Evolutionary conservation across 1,284 basidiomycete genomes (phyloP).

Genomic region (Athelia sp.): DNA sequence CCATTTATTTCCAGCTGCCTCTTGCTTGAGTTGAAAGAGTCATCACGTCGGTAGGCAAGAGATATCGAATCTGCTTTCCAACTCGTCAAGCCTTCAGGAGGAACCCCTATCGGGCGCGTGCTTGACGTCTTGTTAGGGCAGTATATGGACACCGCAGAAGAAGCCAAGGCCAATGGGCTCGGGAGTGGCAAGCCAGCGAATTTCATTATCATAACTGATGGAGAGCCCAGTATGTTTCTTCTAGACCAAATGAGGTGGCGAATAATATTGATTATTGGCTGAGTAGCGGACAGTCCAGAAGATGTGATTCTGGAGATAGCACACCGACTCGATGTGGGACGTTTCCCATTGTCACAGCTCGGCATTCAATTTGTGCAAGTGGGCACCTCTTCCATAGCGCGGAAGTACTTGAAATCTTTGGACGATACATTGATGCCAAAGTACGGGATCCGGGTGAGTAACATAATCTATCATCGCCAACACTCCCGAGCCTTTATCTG

Average conservation of each 20-base stretch:
- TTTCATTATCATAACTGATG: conserved; percentile 60
- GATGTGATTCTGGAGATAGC: conserved; percentile 44
- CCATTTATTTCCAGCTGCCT: background rate
- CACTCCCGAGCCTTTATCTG: no score
- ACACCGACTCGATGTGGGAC: conserved; percentile 38
- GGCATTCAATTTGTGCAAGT: conserved; percentile 64
- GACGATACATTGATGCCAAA: conserved; percentile 39
- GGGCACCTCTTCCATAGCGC: conserved; percentile 39
- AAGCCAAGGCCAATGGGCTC: conserved; percentile 26
- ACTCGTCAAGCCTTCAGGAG: conserved; percentile 35
- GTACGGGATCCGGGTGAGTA: conserved; percentile 30
- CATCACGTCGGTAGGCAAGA: background rate
- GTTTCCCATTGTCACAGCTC: conserved; percentile 47
- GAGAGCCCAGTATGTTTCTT: conserved; percentile 44
- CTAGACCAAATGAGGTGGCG: background rate
- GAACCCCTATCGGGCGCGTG: conserved; percentile 44
- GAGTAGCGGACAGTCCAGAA: conserved; percentile 44
- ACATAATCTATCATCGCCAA: background rate
- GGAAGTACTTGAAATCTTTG: conserved; percentile 38
- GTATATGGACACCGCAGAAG: conserved; percentile 42
- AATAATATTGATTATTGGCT: conserved; percentile 1
- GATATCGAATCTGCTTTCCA: conserved; percentile 35
- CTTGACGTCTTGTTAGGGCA: conserved; percentile 40
- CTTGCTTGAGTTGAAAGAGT: background rate
- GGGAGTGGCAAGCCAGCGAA: conserved; percentile 49